These are phyloP conservation scores for Candida takata DNA, from an alignment of 805 yeast genomes.

Conservation along the genomic window DNA sequence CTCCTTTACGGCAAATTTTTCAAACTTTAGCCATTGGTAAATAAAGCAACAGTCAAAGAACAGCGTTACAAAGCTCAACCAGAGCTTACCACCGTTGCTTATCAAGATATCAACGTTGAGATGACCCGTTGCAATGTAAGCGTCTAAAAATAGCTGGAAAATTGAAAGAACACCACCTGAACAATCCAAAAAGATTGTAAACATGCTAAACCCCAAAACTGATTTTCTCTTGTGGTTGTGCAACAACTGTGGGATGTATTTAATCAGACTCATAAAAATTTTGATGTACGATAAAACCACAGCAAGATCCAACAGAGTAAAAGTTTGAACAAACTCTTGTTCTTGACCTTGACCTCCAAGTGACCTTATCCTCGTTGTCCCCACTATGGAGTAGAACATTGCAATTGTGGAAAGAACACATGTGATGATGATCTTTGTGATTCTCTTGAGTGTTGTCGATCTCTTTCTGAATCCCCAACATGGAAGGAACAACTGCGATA, in stretches of 20 bases:
- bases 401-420: constrained; percentile 3
- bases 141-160: constrained; percentile 20
- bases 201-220: constrained; percentile 78
- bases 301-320: constrained; percentile 28
- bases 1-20: background rate
- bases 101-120: constrained; percentile 21
- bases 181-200: constrained; percentile 34
- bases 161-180: constrained; percentile 28
- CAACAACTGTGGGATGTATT: constrained; percentile 73
- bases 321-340: background rate
- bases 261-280: constrained; percentile 40
- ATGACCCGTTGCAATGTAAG: constrained; percentile 20
- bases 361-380: constrained; percentile 1
- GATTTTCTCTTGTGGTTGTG: constrained; percentile 76
- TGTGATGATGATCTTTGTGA: constrained; percentile 17
- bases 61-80: constrained; percentile 32
- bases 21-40: constrained; percentile 29
- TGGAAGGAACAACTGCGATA: constrained; percentile 31
- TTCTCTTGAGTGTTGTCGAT: constrained; percentile 9
- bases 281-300: constrained; percentile 35
- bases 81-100: constrained; percentile 34
- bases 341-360: background rate
- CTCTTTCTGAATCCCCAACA: constrained; percentile 23
- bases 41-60: constrained; percentile 31
- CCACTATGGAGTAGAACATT: constrained; percentile 10